Percentiles rank a stretch among this genome's conserved stretches.
phyloP scores from a whole-genome alignment of 257 asterid genomes.

The Gardenia jasminoides region DNA sequence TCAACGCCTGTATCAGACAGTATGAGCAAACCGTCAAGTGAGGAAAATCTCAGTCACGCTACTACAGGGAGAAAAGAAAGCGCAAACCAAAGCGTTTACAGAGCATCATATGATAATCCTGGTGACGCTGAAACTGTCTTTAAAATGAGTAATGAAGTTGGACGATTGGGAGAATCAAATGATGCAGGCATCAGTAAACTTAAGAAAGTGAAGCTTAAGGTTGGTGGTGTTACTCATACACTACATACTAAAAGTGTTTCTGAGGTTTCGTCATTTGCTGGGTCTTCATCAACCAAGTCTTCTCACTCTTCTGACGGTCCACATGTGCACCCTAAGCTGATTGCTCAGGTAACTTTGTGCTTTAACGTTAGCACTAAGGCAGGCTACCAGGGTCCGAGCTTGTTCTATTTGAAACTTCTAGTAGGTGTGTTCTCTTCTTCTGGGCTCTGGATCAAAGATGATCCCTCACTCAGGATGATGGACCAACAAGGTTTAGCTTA shows the following conservation, averaged over 20 bases:
- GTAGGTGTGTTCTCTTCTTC: not conserved
- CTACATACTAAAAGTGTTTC: slow-evolving; percentile 50
- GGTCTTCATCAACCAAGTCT: slow-evolving; percentile 42
- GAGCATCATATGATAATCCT: slow-evolving; percentile 35
- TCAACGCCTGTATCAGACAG: slow-evolving; percentile 57
- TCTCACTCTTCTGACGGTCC: slow-evolving; percentile 36
- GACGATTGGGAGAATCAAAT: slow-evolving; percentile 26
- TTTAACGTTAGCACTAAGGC: not conserved
- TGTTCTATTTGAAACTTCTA: not conserved
- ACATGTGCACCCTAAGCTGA: slow-evolving; percentile 26
- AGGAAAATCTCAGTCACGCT: slow-evolving; percentile 32
- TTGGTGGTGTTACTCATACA: slow-evolving; percentile 77
- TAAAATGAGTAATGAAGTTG: slow-evolving; percentile 31
- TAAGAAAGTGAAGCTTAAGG: slow-evolving; percentile 70
- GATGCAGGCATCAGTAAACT: slow-evolving; percentile 37
- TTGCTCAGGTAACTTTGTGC: slow-evolving; percentile 38
- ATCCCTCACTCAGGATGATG: not conserved
- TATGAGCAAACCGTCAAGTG: slow-evolving; percentile 52
- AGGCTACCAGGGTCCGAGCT: not conserved
- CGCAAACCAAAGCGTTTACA: slow-evolving; percentile 22
- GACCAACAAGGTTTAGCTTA: not conserved
- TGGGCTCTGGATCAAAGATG: not conserved
- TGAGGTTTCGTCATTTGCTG: slow-evolving; percentile 47
- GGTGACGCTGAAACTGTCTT: slow-evolving; percentile 36
- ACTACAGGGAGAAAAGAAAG: slow-evolving; percentile 23